phyloP scores from a whole-genome alignment of 179 eudicot species.

The Actinidia polygama region DNA sequence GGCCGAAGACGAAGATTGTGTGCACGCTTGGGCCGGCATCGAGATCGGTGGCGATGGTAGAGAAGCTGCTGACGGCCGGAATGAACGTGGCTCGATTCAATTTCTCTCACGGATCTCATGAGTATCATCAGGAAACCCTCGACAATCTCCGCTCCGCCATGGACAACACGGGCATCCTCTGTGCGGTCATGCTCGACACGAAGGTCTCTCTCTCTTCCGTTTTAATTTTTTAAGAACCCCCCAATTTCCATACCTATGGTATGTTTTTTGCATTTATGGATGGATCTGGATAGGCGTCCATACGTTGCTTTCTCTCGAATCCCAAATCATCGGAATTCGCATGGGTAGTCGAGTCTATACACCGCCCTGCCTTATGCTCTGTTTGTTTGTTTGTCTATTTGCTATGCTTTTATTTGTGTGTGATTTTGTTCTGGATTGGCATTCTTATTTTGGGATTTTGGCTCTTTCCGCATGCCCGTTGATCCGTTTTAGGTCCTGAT shows the following conservation, averaged over 20 bases:
- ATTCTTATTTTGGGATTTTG: not conserved
- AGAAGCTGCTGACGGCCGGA: constrained; percentile 45
- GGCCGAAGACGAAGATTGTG: constrained; percentile 53
- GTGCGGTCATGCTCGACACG: constrained; percentile 56
- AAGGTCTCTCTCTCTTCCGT: constrained; percentile 30
- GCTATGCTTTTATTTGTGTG: not conserved
- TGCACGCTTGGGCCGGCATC: constrained; percentile 51
- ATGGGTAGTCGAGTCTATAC: not conserved
- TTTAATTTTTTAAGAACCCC: not conserved
- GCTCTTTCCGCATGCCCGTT: not conserved
- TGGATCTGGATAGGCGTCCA: not conserved
- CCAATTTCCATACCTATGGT: not conserved
- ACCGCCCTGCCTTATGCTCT: not conserved
- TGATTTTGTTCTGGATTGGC: not conserved
- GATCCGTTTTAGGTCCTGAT: not conserved
- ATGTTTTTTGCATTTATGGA: not conserved
- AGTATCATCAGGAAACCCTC: constrained; percentile 51
- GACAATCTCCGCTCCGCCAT: constrained; percentile 48
- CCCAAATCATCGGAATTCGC: not conserved
- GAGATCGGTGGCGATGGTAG: constrained; percentile 37
- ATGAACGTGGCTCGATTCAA: constrained; percentile 56
- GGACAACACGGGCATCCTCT: constrained; percentile 45
- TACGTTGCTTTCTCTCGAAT: not conserved
- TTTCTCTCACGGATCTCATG: constrained; percentile 55
- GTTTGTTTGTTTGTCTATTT: not conserved